These are phyloP conservation scores for Chaetomium fimeti DNA, from an alignment of 495 filamentous ascomycete species.

Conservation along the genomic window DNA sequence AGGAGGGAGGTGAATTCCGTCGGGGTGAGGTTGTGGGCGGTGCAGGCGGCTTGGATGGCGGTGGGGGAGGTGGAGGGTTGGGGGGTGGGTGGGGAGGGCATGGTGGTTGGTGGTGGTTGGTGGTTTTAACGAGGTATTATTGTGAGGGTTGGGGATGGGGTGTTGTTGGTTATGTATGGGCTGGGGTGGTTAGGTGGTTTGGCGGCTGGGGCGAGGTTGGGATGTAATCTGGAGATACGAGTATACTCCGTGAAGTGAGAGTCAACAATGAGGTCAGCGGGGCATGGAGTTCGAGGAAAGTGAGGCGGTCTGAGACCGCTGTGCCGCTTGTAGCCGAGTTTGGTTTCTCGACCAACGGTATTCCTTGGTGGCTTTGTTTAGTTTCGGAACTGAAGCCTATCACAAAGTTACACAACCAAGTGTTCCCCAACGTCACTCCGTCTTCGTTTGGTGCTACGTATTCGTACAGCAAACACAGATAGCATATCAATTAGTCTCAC, in stretches of 20 bases:
- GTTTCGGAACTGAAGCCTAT: not conserved
- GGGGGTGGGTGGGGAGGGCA: not conserved
- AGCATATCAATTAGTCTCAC: no score
- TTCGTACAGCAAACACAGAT: no score
- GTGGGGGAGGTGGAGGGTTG: constrained; percentile 22
- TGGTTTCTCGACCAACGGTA: not conserved
- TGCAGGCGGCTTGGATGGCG: constrained; percentile 36
- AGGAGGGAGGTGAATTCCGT: constrained; percentile 62
- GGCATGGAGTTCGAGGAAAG: not conserved
- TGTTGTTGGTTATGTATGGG: not conserved
- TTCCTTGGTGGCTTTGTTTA: no score
- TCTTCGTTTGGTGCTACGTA: no score
- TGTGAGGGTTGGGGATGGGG: no score
- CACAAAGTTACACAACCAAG: no score
- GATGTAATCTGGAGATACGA: no score
- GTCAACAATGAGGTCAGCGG: constrained; percentile 3
- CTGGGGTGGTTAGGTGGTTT: not conserved
- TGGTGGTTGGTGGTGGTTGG: not conserved
- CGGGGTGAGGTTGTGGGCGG: constrained; percentile 50
- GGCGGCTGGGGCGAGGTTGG: no score
- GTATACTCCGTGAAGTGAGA: not conserved
- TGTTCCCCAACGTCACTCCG: no score
- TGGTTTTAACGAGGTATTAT: no score
- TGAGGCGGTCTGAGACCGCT: not conserved
- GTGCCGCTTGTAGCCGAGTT: constrained; percentile 13